Evolutionary conservation across 106 monocot species (phyloP).

Genomic region (Vanilla planifolia): DNA sequence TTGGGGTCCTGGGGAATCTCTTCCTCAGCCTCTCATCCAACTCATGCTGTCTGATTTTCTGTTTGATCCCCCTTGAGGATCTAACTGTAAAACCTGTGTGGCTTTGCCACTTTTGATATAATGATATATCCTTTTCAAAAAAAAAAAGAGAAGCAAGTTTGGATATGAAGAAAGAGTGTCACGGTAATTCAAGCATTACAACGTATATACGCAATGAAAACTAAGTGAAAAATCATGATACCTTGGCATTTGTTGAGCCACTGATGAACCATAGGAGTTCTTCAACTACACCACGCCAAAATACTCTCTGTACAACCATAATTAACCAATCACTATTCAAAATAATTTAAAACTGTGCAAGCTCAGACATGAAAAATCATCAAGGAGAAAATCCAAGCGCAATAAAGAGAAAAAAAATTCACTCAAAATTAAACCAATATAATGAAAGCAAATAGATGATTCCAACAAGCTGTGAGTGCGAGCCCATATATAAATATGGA

Average conservation of each 20-base stretch:
- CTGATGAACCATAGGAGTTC: constrained; percentile 98
- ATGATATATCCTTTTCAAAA: too few species aligned
- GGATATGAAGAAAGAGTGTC: too few species aligned
- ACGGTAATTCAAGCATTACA: too few species aligned
- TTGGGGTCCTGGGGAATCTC: too few species aligned
- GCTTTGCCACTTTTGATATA: too few species aligned
- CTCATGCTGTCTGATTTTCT: too few species aligned
- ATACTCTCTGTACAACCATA: constrained; percentile 60
- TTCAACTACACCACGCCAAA: constrained; percentile 98
- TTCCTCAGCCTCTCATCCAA: too few species aligned
- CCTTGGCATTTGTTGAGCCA: constrained; percentile 98
- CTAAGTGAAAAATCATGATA: constrained; percentile 8
- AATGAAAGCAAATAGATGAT: background rate
- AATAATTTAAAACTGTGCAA: background rate
- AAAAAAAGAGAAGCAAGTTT: too few species aligned
- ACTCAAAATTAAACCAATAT: background rate
- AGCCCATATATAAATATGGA: too few species aligned
- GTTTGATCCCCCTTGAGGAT: too few species aligned
- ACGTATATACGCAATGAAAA: constrained; percentile 1
- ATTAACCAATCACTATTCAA: background rate
- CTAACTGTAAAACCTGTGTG: too few species aligned
- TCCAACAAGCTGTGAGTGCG: background rate
- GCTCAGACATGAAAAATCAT: background rate
- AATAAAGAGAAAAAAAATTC: background rate
- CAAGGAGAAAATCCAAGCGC: background rate